phyloP scores from a whole-genome alignment of 306 rosid species.

The Corylus heterophylla region DNA sequence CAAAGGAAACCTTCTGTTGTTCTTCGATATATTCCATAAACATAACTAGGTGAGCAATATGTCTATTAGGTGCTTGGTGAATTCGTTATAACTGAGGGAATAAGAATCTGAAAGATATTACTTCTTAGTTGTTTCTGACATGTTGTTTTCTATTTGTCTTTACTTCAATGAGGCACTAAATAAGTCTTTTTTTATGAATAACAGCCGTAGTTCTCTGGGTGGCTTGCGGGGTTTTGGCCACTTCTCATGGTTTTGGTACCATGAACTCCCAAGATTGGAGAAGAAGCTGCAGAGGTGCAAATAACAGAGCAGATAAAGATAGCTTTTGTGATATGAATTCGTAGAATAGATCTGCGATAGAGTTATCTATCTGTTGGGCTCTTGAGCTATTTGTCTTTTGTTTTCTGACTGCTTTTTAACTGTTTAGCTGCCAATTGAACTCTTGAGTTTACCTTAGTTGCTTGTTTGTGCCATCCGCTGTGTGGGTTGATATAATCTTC shows the following conservation, averaged over 20 bases:
- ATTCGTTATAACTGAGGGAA: background rate
- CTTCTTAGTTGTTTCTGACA: background rate
- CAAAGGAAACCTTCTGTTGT: background rate
- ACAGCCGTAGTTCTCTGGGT: constrained; percentile 22
- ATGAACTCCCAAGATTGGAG: constrained; percentile 26
- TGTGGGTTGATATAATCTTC: background rate
- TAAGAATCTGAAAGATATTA: background rate
- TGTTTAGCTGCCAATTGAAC: background rate
- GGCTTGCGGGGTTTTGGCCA: constrained; percentile 28
- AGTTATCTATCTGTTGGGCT: constrained; percentile 17
- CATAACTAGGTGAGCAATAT: constrained; percentile 1
- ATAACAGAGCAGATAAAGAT: background rate
- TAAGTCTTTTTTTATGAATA: constrained; percentile 41
- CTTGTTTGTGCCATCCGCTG: background rate
- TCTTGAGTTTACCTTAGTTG: background rate
- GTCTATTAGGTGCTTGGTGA: background rate
- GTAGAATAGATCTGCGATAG: background rate
- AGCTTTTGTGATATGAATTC: constrained; percentile 26
- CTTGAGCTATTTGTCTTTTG: constrained; percentile 30
- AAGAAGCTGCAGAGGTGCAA: constrained; percentile 29
- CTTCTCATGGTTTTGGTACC: constrained; percentile 47
- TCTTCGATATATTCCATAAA: background rate
- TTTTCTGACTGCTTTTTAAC: constrained; percentile 25
- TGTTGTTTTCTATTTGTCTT: constrained; percentile 20
- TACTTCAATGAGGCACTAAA: constrained; percentile 33